phyloP scores from a whole-genome alignment of 768 basidiomycete genomes.

The Pleurotus ostreatus region DNA sequence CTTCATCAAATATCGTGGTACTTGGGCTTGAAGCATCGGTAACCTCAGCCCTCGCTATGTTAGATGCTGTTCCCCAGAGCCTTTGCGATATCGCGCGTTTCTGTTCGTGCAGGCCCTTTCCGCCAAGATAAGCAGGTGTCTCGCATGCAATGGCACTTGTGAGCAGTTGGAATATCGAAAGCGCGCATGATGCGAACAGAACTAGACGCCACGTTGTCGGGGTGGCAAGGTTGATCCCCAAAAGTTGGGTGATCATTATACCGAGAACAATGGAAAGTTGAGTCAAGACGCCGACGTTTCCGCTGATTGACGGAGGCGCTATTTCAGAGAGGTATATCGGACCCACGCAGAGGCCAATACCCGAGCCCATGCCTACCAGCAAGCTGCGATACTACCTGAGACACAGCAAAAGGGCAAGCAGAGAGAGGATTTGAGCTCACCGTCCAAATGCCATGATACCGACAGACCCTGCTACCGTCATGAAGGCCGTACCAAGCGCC shows the following conservation, averaged over 20 bases:
- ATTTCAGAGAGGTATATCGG: constrained; percentile 87
- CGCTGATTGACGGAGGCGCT: constrained; percentile 71
- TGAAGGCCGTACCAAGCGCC: constrained; percentile 57
- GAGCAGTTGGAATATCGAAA: constrained; percentile 57
- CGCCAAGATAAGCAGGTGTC: constrained; percentile 65
- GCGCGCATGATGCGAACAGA: constrained; percentile 51
- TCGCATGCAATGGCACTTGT: constrained; percentile 55
- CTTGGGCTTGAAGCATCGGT: too few species aligned
- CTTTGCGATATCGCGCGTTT: constrained; percentile 40
- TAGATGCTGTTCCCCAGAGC: constrained; percentile 48
- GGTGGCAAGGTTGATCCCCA: constrained; percentile 69
- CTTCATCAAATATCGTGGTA: not conserved
- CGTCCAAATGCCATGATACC: constrained; percentile 60
- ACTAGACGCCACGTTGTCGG: constrained; percentile 72
- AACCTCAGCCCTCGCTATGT: not conserved
- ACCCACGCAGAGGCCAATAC: constrained; percentile 71
- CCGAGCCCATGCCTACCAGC: constrained; percentile 66
- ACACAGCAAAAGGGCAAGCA: constrained; percentile 2
- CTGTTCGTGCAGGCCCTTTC: constrained; percentile 44
- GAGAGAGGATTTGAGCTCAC: constrained; percentile 24
- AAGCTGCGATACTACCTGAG: constrained; percentile 33
- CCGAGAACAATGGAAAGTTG: constrained; percentile 83
- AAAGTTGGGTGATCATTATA: constrained; percentile 79
- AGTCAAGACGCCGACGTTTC: constrained; percentile 74
- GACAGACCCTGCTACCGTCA: constrained; percentile 59